Conservation (phyloP, 441 rosid species). For the Syzygium syzygioides region DNA sequence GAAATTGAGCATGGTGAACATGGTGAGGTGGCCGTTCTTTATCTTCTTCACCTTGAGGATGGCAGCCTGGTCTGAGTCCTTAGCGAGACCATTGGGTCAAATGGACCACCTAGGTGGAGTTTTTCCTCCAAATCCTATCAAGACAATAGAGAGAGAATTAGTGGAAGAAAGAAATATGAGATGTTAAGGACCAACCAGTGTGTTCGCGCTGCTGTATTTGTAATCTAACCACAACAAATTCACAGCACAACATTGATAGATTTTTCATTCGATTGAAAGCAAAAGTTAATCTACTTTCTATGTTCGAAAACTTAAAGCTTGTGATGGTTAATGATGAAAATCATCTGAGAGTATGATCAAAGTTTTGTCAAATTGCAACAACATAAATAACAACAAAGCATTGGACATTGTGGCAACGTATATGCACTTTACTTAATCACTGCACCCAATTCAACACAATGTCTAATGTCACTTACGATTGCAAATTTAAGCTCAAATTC, state of each 20-base stretch:
- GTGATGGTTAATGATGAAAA: too few species aligned
- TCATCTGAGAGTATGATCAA: not conserved
- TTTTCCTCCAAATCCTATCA: constrained; percentile 83
- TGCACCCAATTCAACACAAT: not conserved
- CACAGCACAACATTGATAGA: too few species aligned
- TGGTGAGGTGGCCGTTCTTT: constrained; percentile 63
- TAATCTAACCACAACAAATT: not conserved
- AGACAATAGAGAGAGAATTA: not conserved
- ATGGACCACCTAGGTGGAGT: constrained; percentile 95
- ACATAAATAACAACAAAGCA: not conserved
- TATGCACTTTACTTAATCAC: not conserved
- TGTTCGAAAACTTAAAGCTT: too few species aligned
- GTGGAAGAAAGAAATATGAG: not conserved
- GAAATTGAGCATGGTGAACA: constrained; percentile 82
- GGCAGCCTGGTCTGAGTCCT: constrained; percentile 86
- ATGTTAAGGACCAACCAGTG: not conserved
- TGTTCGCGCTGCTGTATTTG: not conserved
- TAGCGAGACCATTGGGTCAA: constrained; percentile 87
- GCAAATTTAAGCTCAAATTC: not conserved
- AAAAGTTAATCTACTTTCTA: too few species aligned
- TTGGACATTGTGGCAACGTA: not conserved
- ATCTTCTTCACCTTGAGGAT: constrained; percentile 92
- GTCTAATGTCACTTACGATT: not conserved
- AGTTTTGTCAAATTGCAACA: not conserved
- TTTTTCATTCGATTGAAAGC: too few species aligned